Percentiles rank a stretch among this genome's conserved stretches.
phyloP scores from a whole-genome alignment of 2,329 filamentous ascomycete genomes.

The Calonectria fujianensis region DNA sequence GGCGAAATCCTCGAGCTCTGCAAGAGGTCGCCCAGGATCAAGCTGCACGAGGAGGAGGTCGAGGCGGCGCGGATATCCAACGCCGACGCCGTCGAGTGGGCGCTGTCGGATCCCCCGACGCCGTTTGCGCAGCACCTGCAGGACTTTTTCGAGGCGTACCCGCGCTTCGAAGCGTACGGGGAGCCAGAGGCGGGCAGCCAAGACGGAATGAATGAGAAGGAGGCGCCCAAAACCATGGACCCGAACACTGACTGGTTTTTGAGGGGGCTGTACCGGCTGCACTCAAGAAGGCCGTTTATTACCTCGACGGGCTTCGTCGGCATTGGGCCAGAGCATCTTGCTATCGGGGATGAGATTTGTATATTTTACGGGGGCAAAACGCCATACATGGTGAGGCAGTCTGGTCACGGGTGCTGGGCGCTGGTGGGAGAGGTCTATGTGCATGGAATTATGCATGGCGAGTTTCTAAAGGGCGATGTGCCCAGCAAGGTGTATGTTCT shows the following conservation, averaged over 20 bases:
- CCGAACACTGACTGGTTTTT: background rate
- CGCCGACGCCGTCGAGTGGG: slow-evolving; percentile 1
- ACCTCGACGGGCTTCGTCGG: slow-evolving; percentile 6
- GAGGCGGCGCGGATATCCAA: slow-evolving; percentile 34
- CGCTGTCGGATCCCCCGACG: background rate
- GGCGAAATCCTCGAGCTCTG: slow-evolving; percentile 32
- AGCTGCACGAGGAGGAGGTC: slow-evolving; percentile 14
- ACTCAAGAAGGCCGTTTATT: slow-evolving; percentile 32
- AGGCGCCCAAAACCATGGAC: background rate
- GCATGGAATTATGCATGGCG: slow-evolving; percentile 38
- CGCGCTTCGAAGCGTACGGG: background rate
- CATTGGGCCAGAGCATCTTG: slow-evolving; percentile 6
- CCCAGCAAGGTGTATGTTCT: background rate
- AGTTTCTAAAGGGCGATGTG: slow-evolving; percentile 18
- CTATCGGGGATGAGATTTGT: slow-evolving; percentile 14
- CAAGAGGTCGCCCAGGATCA: slow-evolving; percentile 34
- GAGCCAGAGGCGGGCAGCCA: background rate
- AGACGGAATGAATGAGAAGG: background rate
- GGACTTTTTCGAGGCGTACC: background rate
- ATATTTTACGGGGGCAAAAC: slow-evolving; percentile 23
- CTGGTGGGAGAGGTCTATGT: slow-evolving; percentile 36
- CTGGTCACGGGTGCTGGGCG: background rate
- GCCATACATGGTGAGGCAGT: slow-evolving; percentile 5
- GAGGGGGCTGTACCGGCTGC: background rate
- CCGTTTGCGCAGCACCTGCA: background rate